Evolutionary conservation across 371 early-diverging fungal genomes (phyloP).

Genomic region (Actinomucor elegans): DNA sequence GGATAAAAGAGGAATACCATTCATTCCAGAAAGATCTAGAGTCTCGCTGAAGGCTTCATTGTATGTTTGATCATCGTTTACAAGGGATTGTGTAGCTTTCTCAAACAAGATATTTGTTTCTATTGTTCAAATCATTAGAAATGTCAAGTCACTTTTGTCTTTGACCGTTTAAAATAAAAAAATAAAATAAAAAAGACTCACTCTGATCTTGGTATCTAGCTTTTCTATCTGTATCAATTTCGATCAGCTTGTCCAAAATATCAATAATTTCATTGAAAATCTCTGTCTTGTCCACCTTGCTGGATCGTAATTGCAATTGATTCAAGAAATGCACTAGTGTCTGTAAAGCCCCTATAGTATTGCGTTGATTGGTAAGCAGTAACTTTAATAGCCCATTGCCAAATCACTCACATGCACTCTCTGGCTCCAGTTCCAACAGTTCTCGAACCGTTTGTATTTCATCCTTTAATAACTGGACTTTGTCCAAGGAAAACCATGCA

Average conservation of each 20-base stretch:
- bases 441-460: constrained; percentile 75
- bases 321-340: constrained; percentile 47
- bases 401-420: constrained; percentile 78
- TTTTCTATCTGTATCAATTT: constrained; percentile 59
- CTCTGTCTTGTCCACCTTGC: constrained; percentile 10
- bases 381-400: no score
- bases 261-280: constrained; percentile 52
- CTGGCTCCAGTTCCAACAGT: constrained; percentile 84
- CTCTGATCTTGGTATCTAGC: constrained; percentile 68
- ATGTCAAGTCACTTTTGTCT: no score
- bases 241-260: constrained; percentile 50
- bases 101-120: constrained; percentile 34
- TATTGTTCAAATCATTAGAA: no score
- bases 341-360: constrained; percentile 52
- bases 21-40: neutral
- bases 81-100: constrained; percentile 22
- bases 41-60: constrained; percentile 2
- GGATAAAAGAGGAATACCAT: constrained; percentile 15
- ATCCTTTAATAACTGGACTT: constrained; percentile 42
- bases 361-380: no score
- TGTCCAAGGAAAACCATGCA: constrained; percentile 45
- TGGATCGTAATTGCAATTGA: constrained; percentile 27
- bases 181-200: constrained; percentile 23
- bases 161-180: no score
- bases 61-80: constrained; percentile 19